Evolutionary conservation across 139 green algal species (phyloP), one percentile per base, ranked within the genome.

Genomic region (Medakamo hakoo): DNA sequence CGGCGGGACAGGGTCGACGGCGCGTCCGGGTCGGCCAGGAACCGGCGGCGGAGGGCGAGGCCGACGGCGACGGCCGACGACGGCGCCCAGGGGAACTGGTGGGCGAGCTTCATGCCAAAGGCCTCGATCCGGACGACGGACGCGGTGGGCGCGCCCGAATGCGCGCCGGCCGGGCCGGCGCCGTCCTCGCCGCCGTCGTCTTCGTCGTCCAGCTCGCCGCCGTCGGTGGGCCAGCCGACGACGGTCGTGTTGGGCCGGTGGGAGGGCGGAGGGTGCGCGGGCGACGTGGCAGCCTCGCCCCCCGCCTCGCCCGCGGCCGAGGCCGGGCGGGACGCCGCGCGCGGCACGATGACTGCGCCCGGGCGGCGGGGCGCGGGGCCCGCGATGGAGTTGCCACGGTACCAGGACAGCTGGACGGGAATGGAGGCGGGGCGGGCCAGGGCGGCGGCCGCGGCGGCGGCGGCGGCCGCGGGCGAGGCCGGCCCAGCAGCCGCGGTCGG

Each of bases 11-110:
- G 24, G 1, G 56, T 62, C 55, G 64, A 71, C 27, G 70, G 70
- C 3, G 64, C 58, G 23, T 66, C 61, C 2, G 65, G 62, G 1
- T 68, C 60, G 23, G 62, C 55, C 57, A 69, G 64, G 30, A 67
- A 67, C n/a, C 73, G 72, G 23, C 78, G 66, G 29, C 78, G 66
- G 65, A 84, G 66, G 58, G 79, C 76, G 20, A 84, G 75, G 26
- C 68, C 71, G 9, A 83, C 59, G n/a, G 70, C 69, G 21, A 82
- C 78, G 3, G 26, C 58, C 3, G 75, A 65, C 16, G 72, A 70
- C 19, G 71, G 66, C 61, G 72, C 63, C 48, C 65, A 76, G 59
- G 70, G 70, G 22, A 75, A 75, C 56, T 75, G 70, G 60, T 75
- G 70, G 18, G 70, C 70, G 56, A 75, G 64, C 60, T 63, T 65